These are phyloP conservation scores for Ophiostoma sp. DNA, from an alignment of 2,329 filamentous ascomycete genomes.

Conservation along the genomic window DNA sequence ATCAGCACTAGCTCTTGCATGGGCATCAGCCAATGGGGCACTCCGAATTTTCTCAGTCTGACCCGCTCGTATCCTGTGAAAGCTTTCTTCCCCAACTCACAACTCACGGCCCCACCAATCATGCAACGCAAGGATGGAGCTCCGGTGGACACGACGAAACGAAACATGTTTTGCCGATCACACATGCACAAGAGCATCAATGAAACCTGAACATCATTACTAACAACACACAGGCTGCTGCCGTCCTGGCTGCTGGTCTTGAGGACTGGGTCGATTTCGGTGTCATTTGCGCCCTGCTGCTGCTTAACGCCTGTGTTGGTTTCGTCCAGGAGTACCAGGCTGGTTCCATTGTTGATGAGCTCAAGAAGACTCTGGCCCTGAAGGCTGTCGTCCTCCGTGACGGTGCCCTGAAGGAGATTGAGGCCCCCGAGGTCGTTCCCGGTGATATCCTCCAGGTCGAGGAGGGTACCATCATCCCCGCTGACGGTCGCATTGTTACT, in stretches of 20 bases:
- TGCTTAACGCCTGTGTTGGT: constrained; percentile 80
- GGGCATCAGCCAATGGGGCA: constrained; percentile 16
- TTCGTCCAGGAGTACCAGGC: constrained; percentile 89
- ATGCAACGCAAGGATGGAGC: constrained; percentile 8
- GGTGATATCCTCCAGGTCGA: constrained; percentile 87
- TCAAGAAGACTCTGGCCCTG: constrained; percentile 73
- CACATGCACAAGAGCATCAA: not conserved
- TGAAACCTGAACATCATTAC: not conserved
- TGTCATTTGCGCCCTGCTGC: constrained; percentile 72
- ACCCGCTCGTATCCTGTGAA: constrained; percentile 5
- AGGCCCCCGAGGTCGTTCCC: constrained; percentile 78
- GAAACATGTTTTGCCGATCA: constrained; percentile 26
- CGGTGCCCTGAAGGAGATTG: constrained; percentile 69
- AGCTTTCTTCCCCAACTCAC: constrained; percentile 6
- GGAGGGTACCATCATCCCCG: constrained; percentile 87
- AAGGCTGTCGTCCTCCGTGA: constrained; percentile 85
- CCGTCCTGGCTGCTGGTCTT: constrained; percentile 75
- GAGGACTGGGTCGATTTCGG: constrained; percentile 90
- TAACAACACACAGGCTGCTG: constrained; percentile 52
- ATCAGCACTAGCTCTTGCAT: constrained; percentile 14
- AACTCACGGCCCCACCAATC: constrained; percentile 16
- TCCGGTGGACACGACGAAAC: not conserved
- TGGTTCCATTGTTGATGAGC: constrained; percentile 81
- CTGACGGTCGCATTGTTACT: constrained; percentile 79
- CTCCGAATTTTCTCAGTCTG: not conserved